phyloP scores from a whole-genome alignment of 2,329 filamentous ascomycete genomes.

The Rutstroemia sp. region DNA sequence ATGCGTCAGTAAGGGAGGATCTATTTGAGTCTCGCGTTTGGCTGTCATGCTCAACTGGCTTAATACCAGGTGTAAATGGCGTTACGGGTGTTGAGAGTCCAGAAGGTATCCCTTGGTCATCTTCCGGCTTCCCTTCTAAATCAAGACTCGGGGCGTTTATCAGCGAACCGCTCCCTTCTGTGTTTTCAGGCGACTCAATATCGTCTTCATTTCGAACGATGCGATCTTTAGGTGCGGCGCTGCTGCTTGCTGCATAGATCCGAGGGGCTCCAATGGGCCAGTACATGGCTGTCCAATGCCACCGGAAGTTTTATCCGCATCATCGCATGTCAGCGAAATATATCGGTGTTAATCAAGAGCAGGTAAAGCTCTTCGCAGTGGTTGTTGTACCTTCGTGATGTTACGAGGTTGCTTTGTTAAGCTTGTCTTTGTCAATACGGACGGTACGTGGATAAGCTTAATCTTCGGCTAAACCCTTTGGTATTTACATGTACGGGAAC shows the following conservation, averaged over 20 bases:
- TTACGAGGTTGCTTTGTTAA: neutral
- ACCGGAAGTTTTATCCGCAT: conserved; percentile 28
- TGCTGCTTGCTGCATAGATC: conserved; percentile 72
- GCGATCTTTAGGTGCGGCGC: conserved; percentile 43
- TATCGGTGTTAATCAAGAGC: conserved; percentile 14
- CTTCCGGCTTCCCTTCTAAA: conserved; percentile 21
- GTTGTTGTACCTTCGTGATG: neutral
- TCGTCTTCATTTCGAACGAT: conserved; percentile 55
- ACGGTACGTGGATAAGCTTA: neutral
- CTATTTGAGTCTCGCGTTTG: conserved; percentile 18
- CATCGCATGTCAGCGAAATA: conserved; percentile 27
- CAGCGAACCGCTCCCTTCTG: conserved; percentile 30
- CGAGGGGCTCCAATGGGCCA: conserved; percentile 82
- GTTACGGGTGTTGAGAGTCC: conserved; percentile 41
- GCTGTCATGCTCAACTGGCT: conserved; percentile 50
- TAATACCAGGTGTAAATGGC: conserved; percentile 49
- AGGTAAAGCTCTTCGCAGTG: conserved; percentile 10
- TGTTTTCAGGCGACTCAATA: conserved; percentile 34
- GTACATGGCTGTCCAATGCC: conserved; percentile 59
- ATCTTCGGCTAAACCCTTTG: no score
- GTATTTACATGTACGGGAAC: no score
- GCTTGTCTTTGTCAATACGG: neutral
- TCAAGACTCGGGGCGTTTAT: conserved; percentile 22
- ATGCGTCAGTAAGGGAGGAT: conserved; percentile 12
- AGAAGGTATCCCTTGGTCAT: conserved; percentile 18